phyloP scores from a whole-genome alignment of 768 basidiomycete species.

The Naganishia vaughanmartiniae region DNA sequence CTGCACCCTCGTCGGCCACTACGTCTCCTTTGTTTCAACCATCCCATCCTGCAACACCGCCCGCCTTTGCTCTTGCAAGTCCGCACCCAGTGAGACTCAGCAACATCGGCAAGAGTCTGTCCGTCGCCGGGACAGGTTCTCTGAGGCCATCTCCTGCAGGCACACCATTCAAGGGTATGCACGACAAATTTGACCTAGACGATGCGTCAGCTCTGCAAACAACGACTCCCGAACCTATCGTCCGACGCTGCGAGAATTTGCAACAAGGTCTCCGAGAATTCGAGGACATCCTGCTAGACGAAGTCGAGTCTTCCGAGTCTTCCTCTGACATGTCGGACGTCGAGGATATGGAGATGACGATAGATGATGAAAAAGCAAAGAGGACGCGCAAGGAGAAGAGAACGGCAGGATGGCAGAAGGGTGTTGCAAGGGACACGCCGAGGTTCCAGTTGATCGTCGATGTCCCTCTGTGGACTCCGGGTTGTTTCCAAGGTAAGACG shows the following conservation, averaged over 20 bases:
- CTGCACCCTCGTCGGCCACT: constrained; percentile 4
- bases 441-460: constrained; percentile 49
- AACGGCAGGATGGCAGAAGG: constrained; percentile 24
- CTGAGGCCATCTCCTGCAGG: constrained; percentile 9
- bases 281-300: constrained; percentile 29
- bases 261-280: constrained; percentile 24
- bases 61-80: constrained; percentile 24
- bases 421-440: constrained; percentile 40
- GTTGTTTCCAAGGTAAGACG: constrained; percentile 46
- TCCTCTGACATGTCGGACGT: constrained; percentile 23
- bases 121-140: not conserved
- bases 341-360: constrained; percentile 19
- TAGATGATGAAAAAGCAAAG: not conserved
- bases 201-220: constrained; percentile 6
- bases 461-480: constrained; percentile 48
- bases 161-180: constrained; percentile 11
- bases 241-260: constrained; percentile 11
- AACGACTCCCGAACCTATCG: constrained; percentile 8
- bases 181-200: constrained; percentile 20
- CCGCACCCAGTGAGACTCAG: constrained; percentile 19
- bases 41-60: constrained; percentile 25
- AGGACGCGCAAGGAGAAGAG: constrained; percentile 14
- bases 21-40: constrained; percentile 20
- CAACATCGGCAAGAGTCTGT: constrained; percentile 7
- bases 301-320: constrained; percentile 29